A percentile compares a stretch with the other conserved stretches of the same genome.
Conservation (phyloP, 1,139 yeast genomes). For the Pichiaceae sp. region DNA sequence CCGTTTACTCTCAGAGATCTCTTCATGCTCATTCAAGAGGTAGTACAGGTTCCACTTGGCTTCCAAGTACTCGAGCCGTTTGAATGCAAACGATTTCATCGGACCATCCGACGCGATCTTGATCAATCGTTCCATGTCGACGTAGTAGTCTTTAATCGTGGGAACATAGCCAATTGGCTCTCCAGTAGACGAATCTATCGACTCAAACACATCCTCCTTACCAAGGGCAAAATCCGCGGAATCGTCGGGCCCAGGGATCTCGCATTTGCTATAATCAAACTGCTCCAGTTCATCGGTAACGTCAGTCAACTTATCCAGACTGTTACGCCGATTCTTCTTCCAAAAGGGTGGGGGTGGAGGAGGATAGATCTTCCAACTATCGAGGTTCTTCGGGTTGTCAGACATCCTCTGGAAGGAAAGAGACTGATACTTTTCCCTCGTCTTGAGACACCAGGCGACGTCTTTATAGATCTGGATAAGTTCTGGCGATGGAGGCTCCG, state of each 20-base stretch:
- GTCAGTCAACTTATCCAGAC: constrained; percentile 1
- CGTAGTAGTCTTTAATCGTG: constrained; percentile 69
- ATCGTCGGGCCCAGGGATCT: constrained; percentile 54
- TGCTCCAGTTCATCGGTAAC: constrained; percentile 22
- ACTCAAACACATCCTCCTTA: constrained; percentile 59
- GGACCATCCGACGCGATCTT: constrained; percentile 89
- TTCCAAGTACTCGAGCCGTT: constrained; percentile 86
- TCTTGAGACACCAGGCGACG: constrained; percentile 62
- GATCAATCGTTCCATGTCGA: constrained; percentile 67
- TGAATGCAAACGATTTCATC: constrained; percentile 92
- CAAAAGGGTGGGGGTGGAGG: constrained; percentile 92
- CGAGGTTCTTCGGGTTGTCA: constrained; percentile 75
- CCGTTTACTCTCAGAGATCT: constrained; percentile 72
- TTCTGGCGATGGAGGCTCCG: constrained; percentile 61
- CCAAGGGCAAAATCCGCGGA: constrained; percentile 43
- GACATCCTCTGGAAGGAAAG: constrained; percentile 64
- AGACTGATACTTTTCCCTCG: constrained; percentile 70
- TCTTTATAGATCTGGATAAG: constrained; percentile 61
- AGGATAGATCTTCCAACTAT: constrained; percentile 77
- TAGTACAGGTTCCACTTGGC: constrained; percentile 94
- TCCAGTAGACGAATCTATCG: constrained; percentile 20
- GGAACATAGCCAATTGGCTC: constrained; percentile 55
- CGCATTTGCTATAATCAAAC: constrained; percentile 53
- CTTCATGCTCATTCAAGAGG: constrained; percentile 85
- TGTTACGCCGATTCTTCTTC: constrained; percentile 40